phyloP scores from a whole-genome alignment of 352 stramenopile genomes.

The Globisporangium takayamanum region DNA sequence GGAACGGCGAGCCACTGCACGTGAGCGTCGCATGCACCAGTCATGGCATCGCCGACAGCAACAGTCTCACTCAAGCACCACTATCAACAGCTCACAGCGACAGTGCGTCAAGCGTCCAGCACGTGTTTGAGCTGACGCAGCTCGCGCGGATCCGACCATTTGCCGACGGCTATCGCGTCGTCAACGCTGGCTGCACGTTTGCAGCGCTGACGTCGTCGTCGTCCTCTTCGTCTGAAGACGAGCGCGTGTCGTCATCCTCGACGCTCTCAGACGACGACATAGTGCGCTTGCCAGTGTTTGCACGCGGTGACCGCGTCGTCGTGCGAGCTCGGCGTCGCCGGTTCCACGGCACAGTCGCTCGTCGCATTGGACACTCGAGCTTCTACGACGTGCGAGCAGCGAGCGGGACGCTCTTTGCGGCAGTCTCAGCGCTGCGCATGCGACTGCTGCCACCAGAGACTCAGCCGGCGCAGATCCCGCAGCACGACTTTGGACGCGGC shows the following conservation, averaged over 20 bases:
- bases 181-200: conserved; percentile 45
- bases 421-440: conserved; percentile 40
- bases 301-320: conserved; percentile 41
- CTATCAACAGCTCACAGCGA: neutral
- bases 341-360: conserved; percentile 29
- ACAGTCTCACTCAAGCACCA: neutral
- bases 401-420: conserved; percentile 38
- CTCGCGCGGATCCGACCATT: conserved; percentile 37
- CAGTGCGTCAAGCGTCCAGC: conserved; percentile 16
- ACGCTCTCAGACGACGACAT: conserved; percentile 20
- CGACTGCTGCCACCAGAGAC: conserved; percentile 17
- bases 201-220: conserved; percentile 30
- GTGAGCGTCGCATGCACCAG: conserved; percentile 20
- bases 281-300: conserved; percentile 20
- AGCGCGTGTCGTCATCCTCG: conserved; percentile 6
- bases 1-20: conserved; percentile 32
- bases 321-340: conserved; percentile 30
- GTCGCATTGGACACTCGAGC: conserved; percentile 32
- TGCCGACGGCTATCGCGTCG: conserved; percentile 40
- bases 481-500: conserved; percentile 19
- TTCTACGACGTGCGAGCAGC: conserved; percentile 52
- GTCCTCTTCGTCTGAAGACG: conserved; percentile 11
- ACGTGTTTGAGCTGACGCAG: conserved; percentile 36
- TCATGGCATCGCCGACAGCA: too few species aligned
- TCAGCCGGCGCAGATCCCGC: conserved; percentile 9